Conservation (phyloP, 257 asterid genomes). For the Solanum sitiens region DNA sequence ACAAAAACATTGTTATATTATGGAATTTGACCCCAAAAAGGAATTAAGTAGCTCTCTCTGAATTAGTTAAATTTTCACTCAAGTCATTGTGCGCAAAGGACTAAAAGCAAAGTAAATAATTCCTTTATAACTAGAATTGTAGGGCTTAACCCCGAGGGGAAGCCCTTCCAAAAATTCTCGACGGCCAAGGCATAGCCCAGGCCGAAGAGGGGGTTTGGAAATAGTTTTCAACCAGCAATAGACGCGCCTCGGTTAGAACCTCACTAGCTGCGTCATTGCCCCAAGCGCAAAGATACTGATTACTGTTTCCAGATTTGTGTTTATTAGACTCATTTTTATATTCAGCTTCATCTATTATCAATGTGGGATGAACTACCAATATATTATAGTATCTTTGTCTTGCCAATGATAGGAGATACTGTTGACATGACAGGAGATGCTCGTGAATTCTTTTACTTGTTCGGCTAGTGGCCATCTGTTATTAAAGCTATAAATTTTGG, state of each 20-base stretch:
- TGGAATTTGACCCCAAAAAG: too few species aligned
- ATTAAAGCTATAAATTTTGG: neutral
- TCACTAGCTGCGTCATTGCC: slow-evolving; percentile 30
- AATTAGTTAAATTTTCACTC: too few species aligned
- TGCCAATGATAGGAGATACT: neutral
- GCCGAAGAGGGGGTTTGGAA: slow-evolving; percentile 18
- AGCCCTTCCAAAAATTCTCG: slow-evolving; percentile 29
- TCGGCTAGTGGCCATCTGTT: neutral
- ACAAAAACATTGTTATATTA: too few species aligned
- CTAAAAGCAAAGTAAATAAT: neutral
- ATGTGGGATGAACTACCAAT: slow-evolving; percentile 14
- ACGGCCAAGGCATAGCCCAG: slow-evolving; percentile 2
- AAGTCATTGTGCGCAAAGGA: neutral
- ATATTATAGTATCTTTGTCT: neutral
- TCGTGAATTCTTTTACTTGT: neutral
- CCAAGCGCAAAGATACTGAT: slow-evolving; percentile 18
- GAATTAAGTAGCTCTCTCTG: too few species aligned
- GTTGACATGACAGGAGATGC: neutral
- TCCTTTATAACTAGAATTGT: neutral
- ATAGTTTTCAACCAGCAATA: slow-evolving; percentile 30
- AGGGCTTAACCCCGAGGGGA: neutral
- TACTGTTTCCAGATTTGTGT: fast-evolving
- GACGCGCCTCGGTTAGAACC: slow-evolving; percentile 29
- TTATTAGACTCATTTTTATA: neutral
- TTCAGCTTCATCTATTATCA: neutral